Base-by-base conservation (phyloP, 2,329 filamentous ascomycete species). In the Furcasterigmium sp. region DNA sequence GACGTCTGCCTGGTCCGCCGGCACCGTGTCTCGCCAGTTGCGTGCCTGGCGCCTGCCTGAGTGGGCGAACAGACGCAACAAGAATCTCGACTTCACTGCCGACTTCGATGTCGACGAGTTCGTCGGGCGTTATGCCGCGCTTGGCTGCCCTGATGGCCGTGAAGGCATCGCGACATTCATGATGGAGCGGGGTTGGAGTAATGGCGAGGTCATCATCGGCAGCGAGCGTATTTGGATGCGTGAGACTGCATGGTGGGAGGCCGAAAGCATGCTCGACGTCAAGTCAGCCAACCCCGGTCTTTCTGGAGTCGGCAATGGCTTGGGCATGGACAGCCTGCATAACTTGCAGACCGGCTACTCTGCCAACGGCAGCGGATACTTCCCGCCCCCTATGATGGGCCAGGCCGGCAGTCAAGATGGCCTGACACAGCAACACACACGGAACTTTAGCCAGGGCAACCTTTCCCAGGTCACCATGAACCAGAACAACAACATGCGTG, bases 31-130 rank as follows among this genome's bases (percentile, higher is more conserved):
- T 3, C 84, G 90, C 45, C 93, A 98, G 63, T 78, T 98, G 15
- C 87, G 93, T 15, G 80, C 90, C 3, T 98, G 93, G 91, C 81
- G 93, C 56, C 72, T 98, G 14, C 86, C 93, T 0, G 93, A 98
- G 62, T 98, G 93, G 93, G 88, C 91, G 2, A 98, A 97, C 59
- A 83, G 91, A 44, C 81, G 93, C 39, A 94, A 91, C 61, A 89
- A 88, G 60, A 82, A 85, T 55, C 80, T 97, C 3, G 93, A 98
- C 60, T 98, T 95, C 63, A 98, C 93, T 0, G 89, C 91, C 2
- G 93, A 98, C 57, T 98, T 97, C 53, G 93, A 98, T 56, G 71
- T 91, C 5, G 88, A 95, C 14, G 93, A 98, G 61, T 97, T 98
- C 55, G 78, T 83, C 17, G 82, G 84, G 53, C 82, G 93, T 36